These are phyloP conservation scores for Cylindrotheca closterium DNA, from an alignment of 108 stramenopile genomes.

Conservation along the genomic window DNA sequence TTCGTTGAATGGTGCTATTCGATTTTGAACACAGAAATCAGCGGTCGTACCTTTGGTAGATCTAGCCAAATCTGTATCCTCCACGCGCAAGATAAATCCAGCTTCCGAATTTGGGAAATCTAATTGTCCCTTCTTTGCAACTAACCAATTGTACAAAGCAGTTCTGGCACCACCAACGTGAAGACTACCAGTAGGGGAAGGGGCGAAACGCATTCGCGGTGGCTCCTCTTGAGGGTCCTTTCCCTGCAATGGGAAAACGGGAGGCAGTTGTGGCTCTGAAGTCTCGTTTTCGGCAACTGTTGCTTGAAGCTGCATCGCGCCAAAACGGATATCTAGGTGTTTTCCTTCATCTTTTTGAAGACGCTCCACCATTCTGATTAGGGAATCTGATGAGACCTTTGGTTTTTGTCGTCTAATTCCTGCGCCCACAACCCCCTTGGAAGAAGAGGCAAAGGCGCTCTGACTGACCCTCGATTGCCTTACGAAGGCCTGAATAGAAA, in stretches of 20 bases:
- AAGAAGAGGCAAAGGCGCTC: conserved; percentile 5
- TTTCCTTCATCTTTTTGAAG: conserved; percentile 35
- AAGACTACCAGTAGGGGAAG: conserved; percentile 91
- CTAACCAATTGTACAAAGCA: conserved; percentile 95
- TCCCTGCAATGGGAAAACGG: conserved; percentile 63
- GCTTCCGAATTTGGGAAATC: conserved; percentile 46
- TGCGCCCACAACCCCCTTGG: conserved; percentile 15
- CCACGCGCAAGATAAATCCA: conserved; percentile 90
- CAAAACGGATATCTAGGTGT: conserved; percentile 35
- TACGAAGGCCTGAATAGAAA: conserved; percentile 25
- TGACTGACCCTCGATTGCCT: conserved; percentile 8
- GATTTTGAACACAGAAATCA: conserved; percentile 3
- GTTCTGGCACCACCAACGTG: conserved; percentile 97
- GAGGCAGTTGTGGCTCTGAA: conserved; percentile 28
- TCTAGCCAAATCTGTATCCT: conserved; percentile 89
- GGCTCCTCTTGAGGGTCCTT: conserved; percentile 55
- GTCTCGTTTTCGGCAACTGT: conserved; percentile 3
- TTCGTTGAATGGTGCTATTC: background rate
- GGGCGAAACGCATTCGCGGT: conserved; percentile 93
- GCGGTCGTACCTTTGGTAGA: conserved; percentile 69
- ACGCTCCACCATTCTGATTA: conserved; percentile 24
- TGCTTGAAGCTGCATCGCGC: conserved; percentile 16
- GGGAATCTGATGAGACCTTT: conserved; percentile 26
- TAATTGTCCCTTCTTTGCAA: conserved; percentile 86
- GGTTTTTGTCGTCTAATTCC: conserved; percentile 28